phyloP scores from a whole-genome alignment of 2,329 filamentous ascomycete species.

The Fusarium dlaminii region DNA sequence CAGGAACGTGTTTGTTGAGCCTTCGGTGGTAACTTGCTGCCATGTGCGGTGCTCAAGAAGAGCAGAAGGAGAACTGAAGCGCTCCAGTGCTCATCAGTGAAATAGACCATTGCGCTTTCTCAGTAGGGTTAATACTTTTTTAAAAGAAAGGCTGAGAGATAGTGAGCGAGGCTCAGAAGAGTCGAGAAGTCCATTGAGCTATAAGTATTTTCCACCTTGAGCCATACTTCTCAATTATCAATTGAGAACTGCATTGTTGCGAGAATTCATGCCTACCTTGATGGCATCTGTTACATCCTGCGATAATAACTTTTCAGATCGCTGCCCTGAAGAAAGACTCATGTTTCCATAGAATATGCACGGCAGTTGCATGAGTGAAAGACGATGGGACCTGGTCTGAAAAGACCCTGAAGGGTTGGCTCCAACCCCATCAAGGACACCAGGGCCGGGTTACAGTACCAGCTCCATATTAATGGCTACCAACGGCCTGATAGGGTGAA shows the following conservation, averaged over 20 bases:
- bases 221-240: not conserved
- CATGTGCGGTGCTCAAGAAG: not conserved
- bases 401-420: not conserved
- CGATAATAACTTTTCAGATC: accelerated
- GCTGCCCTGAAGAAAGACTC: not conserved
- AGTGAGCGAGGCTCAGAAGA: accelerated
- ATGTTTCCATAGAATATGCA: not conserved
- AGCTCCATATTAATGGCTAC: too few relatives aligned
- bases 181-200: not conserved
- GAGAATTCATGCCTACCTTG: not conserved
- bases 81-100: not conserved
- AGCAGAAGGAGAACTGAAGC: not conserved
- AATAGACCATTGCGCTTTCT: not conserved
- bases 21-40: not conserved
- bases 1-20: accelerated
- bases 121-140: too few relatives aligned
- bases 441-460: too few relatives aligned
- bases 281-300: not conserved
- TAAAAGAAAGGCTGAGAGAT: accelerated
- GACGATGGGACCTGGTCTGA: not conserved
- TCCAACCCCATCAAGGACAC: not conserved
- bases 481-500: too few relatives aligned
- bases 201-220: not conserved
- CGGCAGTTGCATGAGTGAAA: not conserved
- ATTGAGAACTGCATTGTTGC: not conserved